Conservation (phyloP, 371 early-diverging fungal species). For the Actinomucor elegans region DNA sequence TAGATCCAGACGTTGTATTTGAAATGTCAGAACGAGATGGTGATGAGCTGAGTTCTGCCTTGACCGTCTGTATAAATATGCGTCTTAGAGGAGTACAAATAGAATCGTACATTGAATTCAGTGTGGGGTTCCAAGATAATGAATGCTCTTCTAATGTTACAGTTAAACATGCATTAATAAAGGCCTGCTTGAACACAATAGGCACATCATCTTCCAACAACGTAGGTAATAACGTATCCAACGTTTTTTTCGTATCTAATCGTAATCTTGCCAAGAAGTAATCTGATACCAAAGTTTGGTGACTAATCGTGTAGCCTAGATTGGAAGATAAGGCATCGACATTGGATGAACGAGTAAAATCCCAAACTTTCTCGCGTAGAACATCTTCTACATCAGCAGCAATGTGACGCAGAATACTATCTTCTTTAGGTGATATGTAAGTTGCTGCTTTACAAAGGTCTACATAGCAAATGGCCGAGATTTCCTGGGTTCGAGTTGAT, state of each 20-base stretch:
- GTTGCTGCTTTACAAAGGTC: conserved; percentile 75
- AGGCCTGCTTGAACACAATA: conserved; percentile 63
- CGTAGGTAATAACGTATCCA: conserved; percentile 61
- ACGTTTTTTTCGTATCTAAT: conserved; percentile 59
- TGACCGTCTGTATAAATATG: conserved; percentile 53
- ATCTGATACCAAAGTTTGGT: conserved; percentile 57
- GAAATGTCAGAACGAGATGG: conserved; percentile 15
- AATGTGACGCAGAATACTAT: conserved; percentile 60
- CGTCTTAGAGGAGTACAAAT: conserved; percentile 65
- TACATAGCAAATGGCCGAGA: conserved; percentile 70
- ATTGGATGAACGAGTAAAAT: conserved; percentile 31
- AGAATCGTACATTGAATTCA: conserved; percentile 61
- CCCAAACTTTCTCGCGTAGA: conserved; percentile 65
- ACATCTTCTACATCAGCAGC: conserved; percentile 71
- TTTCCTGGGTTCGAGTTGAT: conserved; percentile 56
- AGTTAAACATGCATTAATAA: conserved; percentile 66
- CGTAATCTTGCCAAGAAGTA: conserved; percentile 69
- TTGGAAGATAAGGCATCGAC: conserved; percentile 33
- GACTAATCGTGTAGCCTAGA: conserved; percentile 44
- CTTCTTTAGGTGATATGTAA: conserved; percentile 61
- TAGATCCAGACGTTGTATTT: conserved; percentile 7
- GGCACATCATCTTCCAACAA: conserved; percentile 63
- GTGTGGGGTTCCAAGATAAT: conserved; percentile 70
- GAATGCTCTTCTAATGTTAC: conserved; percentile 66
- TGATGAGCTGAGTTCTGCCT: conserved; percentile 14